These are phyloP conservation scores for Prunus salicina DNA, from an alignment of 306 rosid species.

Conservation along the genomic window DNA sequence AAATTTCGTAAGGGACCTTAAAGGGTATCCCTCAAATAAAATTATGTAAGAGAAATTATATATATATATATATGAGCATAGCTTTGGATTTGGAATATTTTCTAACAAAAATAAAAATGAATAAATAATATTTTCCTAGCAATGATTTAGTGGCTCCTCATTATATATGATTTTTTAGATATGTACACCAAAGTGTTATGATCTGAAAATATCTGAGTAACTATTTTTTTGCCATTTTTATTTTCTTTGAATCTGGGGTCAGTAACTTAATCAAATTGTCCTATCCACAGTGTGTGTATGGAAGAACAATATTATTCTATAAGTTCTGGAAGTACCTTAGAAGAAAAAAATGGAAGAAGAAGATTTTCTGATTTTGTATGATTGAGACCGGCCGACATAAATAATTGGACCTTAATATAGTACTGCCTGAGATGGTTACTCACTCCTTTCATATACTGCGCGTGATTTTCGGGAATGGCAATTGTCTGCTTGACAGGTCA, in stretches of 20 bases:
- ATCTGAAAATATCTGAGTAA: not conserved
- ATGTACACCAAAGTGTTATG: not conserved
- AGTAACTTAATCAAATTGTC: not conserved
- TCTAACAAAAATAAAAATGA: too few relatives aligned
- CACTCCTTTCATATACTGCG: not conserved
- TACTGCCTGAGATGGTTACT: not conserved
- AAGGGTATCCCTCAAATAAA: too few relatives aligned
- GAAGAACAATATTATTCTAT: not conserved
- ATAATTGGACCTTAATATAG: too few relatives aligned
- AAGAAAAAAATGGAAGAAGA: not conserved
- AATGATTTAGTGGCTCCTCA: not conserved
- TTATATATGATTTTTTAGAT: not conserved
- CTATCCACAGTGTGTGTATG: not conserved
- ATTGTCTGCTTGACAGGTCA: slow-evolving; percentile 8
- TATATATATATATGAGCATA: too few relatives aligned
- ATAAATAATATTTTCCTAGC: too few relatives aligned
- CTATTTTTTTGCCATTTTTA: not conserved
- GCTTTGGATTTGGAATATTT: too few relatives aligned
- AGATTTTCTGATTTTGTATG: not conserved
- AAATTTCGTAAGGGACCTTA: too few relatives aligned
- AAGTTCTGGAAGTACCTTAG: not conserved
- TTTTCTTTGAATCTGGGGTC: not conserved
- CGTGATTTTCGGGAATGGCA: slow-evolving; percentile 35
- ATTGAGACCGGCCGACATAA: not conserved
- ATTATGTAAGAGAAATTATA: too few relatives aligned